Evolutionary conservation across 805 yeast species (phyloP).

Genomic region (Brettanomyces sp.): DNA sequence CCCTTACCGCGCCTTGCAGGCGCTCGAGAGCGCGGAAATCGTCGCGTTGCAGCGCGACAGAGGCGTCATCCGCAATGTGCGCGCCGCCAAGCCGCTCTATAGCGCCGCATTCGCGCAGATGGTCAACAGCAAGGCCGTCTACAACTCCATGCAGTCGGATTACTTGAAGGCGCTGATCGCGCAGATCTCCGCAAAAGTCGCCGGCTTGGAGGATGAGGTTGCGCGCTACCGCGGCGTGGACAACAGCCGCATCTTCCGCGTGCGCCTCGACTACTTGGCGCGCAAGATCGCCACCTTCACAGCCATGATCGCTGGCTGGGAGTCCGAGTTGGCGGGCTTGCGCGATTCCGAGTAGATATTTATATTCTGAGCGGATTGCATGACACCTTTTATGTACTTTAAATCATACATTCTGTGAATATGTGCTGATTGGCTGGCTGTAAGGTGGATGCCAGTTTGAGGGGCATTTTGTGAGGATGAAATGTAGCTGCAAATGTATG

Average conservation of each 20-base stretch:
- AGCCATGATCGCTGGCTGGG: constrained; percentile 37
- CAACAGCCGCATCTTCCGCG: constrained; percentile 44
- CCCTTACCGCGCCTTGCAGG: constrained; percentile 47
- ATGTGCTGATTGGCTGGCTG: too few relatives aligned
- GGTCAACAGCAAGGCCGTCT: constrained; percentile 45
- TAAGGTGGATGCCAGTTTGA: too few relatives aligned
- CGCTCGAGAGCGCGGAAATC: constrained; percentile 73
- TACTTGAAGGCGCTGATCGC: constrained; percentile 45
- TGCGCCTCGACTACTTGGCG: constrained; percentile 57
- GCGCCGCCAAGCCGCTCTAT: constrained; percentile 79
- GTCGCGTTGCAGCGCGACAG: constrained; percentile 64
- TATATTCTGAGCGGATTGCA: too few relatives aligned
- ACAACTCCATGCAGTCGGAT: constrained; percentile 54
- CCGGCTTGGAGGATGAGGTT: constrained; percentile 63
- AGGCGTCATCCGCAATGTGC: constrained; percentile 59
- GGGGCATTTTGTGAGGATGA: too few relatives aligned
- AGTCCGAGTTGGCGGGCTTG: constrained; percentile 24
- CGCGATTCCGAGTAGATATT: background rate
- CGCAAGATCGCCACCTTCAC: constrained; percentile 59
- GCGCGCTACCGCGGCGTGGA: constrained; percentile 42
- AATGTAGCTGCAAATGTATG: too few relatives aligned
- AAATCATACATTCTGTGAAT: too few relatives aligned
- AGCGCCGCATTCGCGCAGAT: constrained; percentile 69
- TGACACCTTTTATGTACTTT: too few relatives aligned
- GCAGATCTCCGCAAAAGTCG: constrained; percentile 54